phyloP scores from a whole-genome alignment of 768 basidiomycete species.

The Gloeopeniophorella convolvens region DNA sequence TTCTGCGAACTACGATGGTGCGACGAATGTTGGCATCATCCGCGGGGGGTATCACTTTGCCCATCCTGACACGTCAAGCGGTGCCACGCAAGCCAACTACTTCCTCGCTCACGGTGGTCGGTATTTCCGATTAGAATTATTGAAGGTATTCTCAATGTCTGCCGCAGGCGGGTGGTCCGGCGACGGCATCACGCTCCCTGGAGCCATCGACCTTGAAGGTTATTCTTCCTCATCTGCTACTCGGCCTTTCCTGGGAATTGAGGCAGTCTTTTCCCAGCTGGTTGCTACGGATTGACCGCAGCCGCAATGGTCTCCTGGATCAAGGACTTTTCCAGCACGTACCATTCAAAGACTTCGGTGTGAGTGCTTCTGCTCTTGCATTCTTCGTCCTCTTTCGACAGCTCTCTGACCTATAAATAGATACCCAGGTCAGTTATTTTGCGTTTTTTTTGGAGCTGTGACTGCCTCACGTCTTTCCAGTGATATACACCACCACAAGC shows the following conservation, averaged over 20 bases:
- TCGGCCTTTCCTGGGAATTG: background rate
- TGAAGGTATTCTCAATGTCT: background rate
- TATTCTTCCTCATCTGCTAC: too few species aligned
- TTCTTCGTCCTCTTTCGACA: background rate
- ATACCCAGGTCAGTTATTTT: constrained; percentile 33
- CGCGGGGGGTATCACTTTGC: constrained; percentile 60
- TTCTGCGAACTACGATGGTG: constrained; percentile 47
- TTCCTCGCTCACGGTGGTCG: constrained; percentile 39
- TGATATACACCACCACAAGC: constrained; percentile 58
- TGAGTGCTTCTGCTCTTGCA: constrained; percentile 23
- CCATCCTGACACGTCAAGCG: constrained; percentile 48
- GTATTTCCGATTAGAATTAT: background rate
- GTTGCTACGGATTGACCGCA: constrained; percentile 49
- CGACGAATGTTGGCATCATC: constrained; percentile 50
- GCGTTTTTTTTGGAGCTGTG: background rate
- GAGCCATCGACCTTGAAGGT: constrained; percentile 61
- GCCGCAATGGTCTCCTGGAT: constrained; percentile 59
- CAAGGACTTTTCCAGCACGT: constrained; percentile 53
- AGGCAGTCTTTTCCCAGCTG: constrained; percentile 19
- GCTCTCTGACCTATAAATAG: constrained; percentile 21
- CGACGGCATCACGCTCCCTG: constrained; percentile 57
- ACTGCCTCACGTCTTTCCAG: constrained; percentile 23
- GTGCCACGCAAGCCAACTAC: constrained; percentile 52
- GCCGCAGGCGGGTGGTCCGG: constrained; percentile 44
- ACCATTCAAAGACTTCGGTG: constrained; percentile 41